Percentiles rank a stretch among this genome's conserved stretches.
Evolutionary conservation across 495 filamentous ascomycete species (phyloP).

Genomic region (Aspergillus haitiensis): DNA sequence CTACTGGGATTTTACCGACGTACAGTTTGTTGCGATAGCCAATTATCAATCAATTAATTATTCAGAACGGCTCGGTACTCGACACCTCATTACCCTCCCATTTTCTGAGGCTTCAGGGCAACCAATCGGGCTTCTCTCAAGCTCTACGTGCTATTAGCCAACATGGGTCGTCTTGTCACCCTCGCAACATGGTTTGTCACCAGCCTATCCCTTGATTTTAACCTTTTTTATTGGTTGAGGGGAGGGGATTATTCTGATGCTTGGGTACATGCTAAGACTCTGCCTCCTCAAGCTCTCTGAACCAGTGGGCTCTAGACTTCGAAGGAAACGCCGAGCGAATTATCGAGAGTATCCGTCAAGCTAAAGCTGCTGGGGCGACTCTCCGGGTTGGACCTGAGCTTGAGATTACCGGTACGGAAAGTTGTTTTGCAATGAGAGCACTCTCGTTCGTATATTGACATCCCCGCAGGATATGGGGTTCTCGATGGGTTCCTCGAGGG

Average conservation of each 20-base stretch:
- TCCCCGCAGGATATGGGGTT: conserved; percentile 62
- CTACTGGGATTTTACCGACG: too few relatives aligned
- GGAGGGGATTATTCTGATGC: too few relatives aligned
- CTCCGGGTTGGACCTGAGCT: conserved; percentile 77
- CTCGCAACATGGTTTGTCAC: conserved; percentile 42
- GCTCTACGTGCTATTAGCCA: conserved; percentile 11
- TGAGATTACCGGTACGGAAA: conserved; percentile 52
- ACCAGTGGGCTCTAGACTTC: conserved; percentile 71
- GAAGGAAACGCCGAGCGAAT: conserved; percentile 76
- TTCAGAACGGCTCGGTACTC: too few relatives aligned
- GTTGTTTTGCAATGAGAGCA: too few relatives aligned
- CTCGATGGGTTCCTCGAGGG: conserved; percentile 64
- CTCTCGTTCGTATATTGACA: conserved; percentile 1
- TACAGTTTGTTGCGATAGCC: too few relatives aligned
- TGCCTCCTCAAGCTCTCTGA: conserved; percentile 33
- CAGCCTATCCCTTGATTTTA: background rate
- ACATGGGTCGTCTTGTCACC: conserved; percentile 44
- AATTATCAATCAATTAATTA: too few relatives aligned
- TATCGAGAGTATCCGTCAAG: conserved; percentile 68
- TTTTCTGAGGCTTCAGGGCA: background rate
- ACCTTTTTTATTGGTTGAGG: too few relatives aligned
- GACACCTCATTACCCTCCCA: too few relatives aligned
- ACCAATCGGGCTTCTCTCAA: background rate
- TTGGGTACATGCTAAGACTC: conserved; percentile 16
- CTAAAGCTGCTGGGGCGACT: conserved; percentile 69